phyloP scores from a whole-genome alignment of 495 filamentous ascomycete genomes.

The Talaromyces thailandensis region DNA sequence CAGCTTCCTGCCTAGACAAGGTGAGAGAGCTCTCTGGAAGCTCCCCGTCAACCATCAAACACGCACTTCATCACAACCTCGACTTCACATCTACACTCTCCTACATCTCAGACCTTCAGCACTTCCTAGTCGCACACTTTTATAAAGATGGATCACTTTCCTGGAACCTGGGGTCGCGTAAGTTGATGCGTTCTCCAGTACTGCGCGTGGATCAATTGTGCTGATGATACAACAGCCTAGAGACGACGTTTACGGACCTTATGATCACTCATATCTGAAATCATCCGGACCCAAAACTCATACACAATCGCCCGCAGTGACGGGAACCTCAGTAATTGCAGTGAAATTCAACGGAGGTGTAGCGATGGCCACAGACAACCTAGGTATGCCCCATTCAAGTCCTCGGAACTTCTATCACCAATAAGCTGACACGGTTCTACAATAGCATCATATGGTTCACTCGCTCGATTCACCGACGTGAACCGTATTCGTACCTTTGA shows the following conservation, averaged over 20 bases:
- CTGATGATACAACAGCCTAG: slow-evolving; percentile 53
- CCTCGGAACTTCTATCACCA: slow-evolving; percentile 3
- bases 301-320: slow-evolving; percentile 86
- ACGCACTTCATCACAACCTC: neutral
- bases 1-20: slow-evolving; percentile 8
- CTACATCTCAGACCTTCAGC: neutral
- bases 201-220: neutral
- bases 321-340: slow-evolving; percentile 88
- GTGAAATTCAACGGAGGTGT: slow-evolving; percentile 95
- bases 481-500: slow-evolving; percentile 79
- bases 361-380: slow-evolving; percentile 91
- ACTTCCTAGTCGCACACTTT: neutral
- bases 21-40: slow-evolving; percentile 1
- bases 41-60: neutral
- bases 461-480: slow-evolving; percentile 92
- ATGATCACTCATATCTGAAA: slow-evolving; percentile 78
- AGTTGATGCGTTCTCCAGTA: slow-evolving; percentile 17
- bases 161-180: slow-evolving; percentile 96
- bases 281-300: slow-evolving; percentile 63
- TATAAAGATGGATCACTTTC: slow-evolving; percentile 79
- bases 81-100: neutral
- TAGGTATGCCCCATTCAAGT: slow-evolving; percentile 48
- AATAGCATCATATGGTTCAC: slow-evolving; percentile 90
- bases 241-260: slow-evolving; percentile 91
- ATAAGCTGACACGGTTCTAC: neutral